Evolutionary conservation across 306 rosid species (phyloP), one percentile per base, ranked within the genome.

Genomic region (Casuarina equisetifolia): DNA sequence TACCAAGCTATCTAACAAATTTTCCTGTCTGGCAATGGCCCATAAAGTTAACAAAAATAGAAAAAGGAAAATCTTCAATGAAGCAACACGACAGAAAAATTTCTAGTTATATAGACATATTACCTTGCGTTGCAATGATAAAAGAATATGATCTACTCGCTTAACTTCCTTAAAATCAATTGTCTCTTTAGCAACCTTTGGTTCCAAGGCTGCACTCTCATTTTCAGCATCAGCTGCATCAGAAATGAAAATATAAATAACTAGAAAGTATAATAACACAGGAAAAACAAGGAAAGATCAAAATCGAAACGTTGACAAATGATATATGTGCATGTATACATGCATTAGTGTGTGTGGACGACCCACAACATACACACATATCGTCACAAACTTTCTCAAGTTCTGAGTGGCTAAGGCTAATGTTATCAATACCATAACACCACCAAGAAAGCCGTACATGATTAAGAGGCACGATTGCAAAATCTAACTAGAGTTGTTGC

Each of bases 121-220:
- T 82, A 89, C 97, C 92, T 88, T 91, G 74, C 88, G 92, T 85
- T 88, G 92, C 62, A 90, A 84, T 75, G 97, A 90, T 77, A 89
- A 93, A 76, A 95, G 91, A 82, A 92, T 90, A 76, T 79, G 97
- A 86, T 95, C 94, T 55, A 91, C 89, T 75, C 90, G 95, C 84
- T 82, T 91, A 25, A 91, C 74, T 86, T 94, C 95, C 86, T 91
- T 89, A 17, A 88, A 64, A 69, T 92, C 90, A 74, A 95, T 84
- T 48, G 86, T 82, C 88, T 91, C 96, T 82, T 88, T 92, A 70
- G 9, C 73, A 80, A 74, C 84, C 91, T 95, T 92, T 55, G 94
- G 35, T 74, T 92, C 95, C 78, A 44, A 15, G 48, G 76, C 69
- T 16, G 69, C 83, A 72, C 73, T 49, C 88, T 90, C 97, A 69